Conservation (phyloP, 2,329 filamentous ascomycete species). For the Diaporthe longicolla region DNA sequence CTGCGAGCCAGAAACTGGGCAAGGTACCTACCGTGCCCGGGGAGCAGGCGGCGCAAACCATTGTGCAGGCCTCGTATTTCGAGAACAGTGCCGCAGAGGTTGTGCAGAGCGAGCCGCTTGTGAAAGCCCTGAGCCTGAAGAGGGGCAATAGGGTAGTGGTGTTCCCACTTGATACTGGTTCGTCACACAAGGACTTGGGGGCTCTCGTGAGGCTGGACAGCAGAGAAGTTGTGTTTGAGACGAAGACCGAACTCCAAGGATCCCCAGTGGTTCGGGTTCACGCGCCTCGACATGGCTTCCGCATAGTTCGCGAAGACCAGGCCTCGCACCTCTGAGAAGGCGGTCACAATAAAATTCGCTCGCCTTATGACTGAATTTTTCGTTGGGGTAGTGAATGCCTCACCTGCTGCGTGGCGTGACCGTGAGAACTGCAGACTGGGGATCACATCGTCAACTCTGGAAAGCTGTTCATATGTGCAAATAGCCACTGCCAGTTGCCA, state of each 20-base stretch:
- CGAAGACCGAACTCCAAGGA: slow-evolving; percentile 55
- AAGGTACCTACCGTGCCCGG: slow-evolving; percentile 64
- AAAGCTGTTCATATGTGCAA: no score
- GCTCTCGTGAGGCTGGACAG: slow-evolving; percentile 65
- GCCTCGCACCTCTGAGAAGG: slow-evolving; percentile 36
- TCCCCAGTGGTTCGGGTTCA: slow-evolving; percentile 65
- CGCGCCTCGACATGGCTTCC: slow-evolving; percentile 73
- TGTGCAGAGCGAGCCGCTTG: slow-evolving; percentile 63
- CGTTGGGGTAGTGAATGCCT: background rate
- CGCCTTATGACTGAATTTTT: background rate
- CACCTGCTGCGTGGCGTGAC: background rate
- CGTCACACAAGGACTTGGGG: slow-evolving; percentile 70
- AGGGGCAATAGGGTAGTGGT: slow-evolving; percentile 69
- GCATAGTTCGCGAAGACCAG: slow-evolving; percentile 54
- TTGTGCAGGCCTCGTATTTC: slow-evolving; percentile 61
- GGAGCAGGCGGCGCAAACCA: slow-evolving; percentile 64
- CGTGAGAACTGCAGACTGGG: no score
- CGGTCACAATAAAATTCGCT: background rate
- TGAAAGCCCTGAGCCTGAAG: slow-evolving; percentile 61
- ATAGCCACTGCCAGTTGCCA: background rate
- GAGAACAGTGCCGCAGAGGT: slow-evolving; percentile 59
- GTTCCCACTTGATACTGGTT: slow-evolving; percentile 75
- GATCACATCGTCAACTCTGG: background rate
- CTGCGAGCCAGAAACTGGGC: slow-evolving; percentile 53
- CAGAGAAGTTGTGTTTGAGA: slow-evolving; percentile 72